A percentile compares a stretch with the other conserved stretches of the same genome.
These are phyloP conservation scores for Talaromyces adpressus DNA, from an alignment of 495 filamentous ascomycete genomes.

Conservation along the genomic window DNA sequence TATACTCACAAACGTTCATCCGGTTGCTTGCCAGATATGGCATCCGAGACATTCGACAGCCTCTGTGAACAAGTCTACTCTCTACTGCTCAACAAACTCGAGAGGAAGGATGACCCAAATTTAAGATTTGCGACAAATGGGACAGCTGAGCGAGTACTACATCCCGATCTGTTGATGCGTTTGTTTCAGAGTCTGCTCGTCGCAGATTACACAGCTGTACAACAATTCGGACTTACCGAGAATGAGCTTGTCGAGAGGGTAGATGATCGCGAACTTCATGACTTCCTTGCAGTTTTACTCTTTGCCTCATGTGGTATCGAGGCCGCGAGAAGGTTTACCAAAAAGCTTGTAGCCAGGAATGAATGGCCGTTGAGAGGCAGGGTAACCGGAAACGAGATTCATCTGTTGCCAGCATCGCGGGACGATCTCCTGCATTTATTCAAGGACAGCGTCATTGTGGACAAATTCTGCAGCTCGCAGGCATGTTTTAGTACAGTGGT, in stretches of 20 bases:
- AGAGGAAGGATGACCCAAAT: slow-evolving; percentile 14
- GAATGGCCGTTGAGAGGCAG: slow-evolving; percentile 12
- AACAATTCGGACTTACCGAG: slow-evolving; percentile 4
- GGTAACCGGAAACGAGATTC: background rate
- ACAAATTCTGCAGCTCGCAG: slow-evolving; percentile 22
- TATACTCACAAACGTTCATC: slow-evolving; percentile 35
- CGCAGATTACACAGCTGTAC: background rate
- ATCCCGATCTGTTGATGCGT: slow-evolving; percentile 12
- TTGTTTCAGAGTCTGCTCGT: slow-evolving; percentile 18
- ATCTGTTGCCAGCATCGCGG: background rate
- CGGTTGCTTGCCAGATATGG: background rate
- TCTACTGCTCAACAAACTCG: slow-evolving; percentile 8
- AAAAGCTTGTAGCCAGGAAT: slow-evolving; percentile 14
- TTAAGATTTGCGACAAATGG: slow-evolving; percentile 20
- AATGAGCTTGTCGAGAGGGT: slow-evolving; percentile 14
- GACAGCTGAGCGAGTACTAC: slow-evolving; percentile 19
- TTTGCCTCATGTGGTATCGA: slow-evolving; percentile 21
- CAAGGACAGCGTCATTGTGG: slow-evolving; percentile 12
- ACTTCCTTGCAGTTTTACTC: slow-evolving; percentile 24
- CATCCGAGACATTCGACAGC: slow-evolving; percentile 4
- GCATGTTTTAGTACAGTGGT: slow-evolving; percentile 27
- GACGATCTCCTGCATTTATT: slow-evolving; percentile 18
- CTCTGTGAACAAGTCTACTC: slow-evolving; percentile 4
- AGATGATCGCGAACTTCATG: slow-evolving; percentile 15
- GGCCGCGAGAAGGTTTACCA: slow-evolving; percentile 20